phyloP scores from a whole-genome alignment of 2,329 filamentous ascomycete species.

The Cyanodermella asteris region DNA sequence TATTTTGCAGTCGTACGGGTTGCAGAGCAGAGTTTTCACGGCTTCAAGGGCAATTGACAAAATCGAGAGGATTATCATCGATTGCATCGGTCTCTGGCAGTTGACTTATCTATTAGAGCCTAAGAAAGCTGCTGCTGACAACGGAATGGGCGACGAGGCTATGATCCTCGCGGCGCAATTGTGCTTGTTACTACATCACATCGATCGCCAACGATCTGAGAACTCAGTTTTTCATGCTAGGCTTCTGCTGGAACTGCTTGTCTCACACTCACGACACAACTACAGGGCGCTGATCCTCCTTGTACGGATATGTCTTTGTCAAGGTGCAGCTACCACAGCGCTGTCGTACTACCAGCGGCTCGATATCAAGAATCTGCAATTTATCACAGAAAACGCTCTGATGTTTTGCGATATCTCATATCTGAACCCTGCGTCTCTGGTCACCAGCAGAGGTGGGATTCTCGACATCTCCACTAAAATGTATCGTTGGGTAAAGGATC shows the following conservation, averaged over 20 bases:
- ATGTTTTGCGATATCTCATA: no score
- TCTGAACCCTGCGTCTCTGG: no score
- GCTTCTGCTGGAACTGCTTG: constrained; percentile 18
- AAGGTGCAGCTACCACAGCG: constrained; percentile 24
- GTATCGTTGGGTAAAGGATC: no score
- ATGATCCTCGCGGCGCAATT: constrained; percentile 21
- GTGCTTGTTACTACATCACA: no score
- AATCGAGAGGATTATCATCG: constrained; percentile 18
- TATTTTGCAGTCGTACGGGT: no score
- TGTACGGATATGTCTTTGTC: constrained; percentile 20
- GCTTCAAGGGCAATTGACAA: no score
- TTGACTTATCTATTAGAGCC: constrained; percentile 4
- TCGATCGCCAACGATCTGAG: constrained; percentile 10
- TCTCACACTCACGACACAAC: constrained; percentile 22
- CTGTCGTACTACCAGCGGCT: constrained; percentile 22
- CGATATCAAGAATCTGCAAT: constrained; percentile 26
- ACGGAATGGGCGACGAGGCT: constrained; percentile 21
- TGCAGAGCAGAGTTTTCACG: no score
- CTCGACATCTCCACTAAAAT: no score
- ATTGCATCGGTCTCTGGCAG: constrained; percentile 14
- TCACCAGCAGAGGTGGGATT: no score
- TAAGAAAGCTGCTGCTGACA: constrained; percentile 14
- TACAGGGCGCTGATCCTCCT: constrained; percentile 23
- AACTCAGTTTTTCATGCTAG: constrained; percentile 14
- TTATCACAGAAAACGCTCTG: no score